These are phyloP conservation scores for Globisporangium paddicum DNA, from an alignment of 352 stramenopile species.

Conservation along the genomic window DNA sequence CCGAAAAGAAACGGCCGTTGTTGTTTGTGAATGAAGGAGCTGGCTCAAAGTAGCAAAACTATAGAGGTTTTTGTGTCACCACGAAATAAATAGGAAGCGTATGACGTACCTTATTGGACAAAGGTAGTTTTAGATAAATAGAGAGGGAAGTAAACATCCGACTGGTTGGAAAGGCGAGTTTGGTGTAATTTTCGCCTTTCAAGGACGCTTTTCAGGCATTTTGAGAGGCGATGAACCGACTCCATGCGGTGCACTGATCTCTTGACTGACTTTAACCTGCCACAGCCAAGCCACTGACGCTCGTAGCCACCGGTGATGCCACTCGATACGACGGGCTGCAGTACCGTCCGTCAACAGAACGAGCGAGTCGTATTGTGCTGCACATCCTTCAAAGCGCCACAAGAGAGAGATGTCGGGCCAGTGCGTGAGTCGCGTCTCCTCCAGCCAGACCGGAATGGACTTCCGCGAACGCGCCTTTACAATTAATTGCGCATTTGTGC, in stretches of 20 bases:
- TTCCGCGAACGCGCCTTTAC: conserved; percentile 7
- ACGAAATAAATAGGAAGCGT: not conserved
- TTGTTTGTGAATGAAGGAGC: not conserved
- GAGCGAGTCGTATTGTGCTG: not conserved
- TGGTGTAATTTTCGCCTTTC: too few relatives aligned
- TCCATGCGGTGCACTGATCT: not conserved
- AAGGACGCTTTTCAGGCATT: not conserved
- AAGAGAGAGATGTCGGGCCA: not conserved
- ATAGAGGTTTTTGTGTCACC: not conserved
- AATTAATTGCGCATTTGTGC: not conserved
- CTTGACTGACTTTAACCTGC: conserved; percentile 2
- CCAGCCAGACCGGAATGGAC: not conserved
- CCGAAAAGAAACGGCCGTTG: not conserved
- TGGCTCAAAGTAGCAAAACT: not conserved
- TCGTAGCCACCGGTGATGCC: not conserved
- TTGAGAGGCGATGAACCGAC: not conserved
- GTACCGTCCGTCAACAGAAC: not conserved
- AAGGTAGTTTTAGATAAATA: too few relatives aligned
- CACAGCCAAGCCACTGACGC: not conserved
- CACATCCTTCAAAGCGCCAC: too few relatives aligned
- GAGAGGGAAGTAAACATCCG: not conserved
- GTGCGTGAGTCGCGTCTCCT: not conserved
- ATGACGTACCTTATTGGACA: too few relatives aligned
- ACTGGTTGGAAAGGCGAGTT: not conserved
- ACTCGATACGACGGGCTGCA: not conserved